Evolutionary conservation across 192 early-diverging fungal species (phyloP).

Genomic region (Thoreauomyces humboldtii): DNA sequence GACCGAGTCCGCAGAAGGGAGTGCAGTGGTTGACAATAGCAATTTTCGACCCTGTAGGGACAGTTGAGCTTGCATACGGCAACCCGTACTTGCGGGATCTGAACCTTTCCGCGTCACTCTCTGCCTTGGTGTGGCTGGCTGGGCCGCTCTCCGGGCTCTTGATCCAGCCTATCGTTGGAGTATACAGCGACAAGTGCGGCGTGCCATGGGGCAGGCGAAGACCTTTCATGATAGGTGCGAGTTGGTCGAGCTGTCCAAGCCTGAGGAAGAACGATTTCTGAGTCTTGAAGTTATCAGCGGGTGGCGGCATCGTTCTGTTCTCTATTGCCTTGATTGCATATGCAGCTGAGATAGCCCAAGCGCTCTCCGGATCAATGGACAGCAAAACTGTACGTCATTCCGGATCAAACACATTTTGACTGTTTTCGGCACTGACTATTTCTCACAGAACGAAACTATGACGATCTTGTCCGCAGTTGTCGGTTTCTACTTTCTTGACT

Average conservation of each 20-base stretch:
- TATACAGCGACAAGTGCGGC: constrained; percentile 75
- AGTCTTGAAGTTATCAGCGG: constrained; percentile 29
- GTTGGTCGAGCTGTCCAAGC: neutral
- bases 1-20: too few species aligned
- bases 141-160: constrained; percentile 72
- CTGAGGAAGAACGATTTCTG: too few species aligned
- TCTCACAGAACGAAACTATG: constrained; percentile 13
- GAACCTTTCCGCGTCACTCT: constrained; percentile 74
- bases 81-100: constrained; percentile 85
- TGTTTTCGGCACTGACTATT: too few species aligned
- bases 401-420: too few species aligned
- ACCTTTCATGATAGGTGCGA: constrained; percentile 73
- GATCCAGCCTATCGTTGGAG: constrained; percentile 77
- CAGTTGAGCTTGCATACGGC: constrained; percentile 76
- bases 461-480: constrained; percentile 72
- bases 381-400: neutral
- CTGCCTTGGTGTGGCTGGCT: constrained; percentile 93
- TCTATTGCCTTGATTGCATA: constrained; percentile 74
- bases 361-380: constrained; percentile 9
- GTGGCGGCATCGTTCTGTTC: constrained; percentile 59
- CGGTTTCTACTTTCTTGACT: constrained; percentile 89
- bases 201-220: constrained; percentile 73
- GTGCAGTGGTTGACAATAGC: neutral
- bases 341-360: constrained; percentile 57
- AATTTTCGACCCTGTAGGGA: constrained; percentile 45